These are phyloP conservation scores for Schwanniomyces vanrijiae DNA, from an alignment of 805 yeast species.

Conservation along the genomic window DNA sequence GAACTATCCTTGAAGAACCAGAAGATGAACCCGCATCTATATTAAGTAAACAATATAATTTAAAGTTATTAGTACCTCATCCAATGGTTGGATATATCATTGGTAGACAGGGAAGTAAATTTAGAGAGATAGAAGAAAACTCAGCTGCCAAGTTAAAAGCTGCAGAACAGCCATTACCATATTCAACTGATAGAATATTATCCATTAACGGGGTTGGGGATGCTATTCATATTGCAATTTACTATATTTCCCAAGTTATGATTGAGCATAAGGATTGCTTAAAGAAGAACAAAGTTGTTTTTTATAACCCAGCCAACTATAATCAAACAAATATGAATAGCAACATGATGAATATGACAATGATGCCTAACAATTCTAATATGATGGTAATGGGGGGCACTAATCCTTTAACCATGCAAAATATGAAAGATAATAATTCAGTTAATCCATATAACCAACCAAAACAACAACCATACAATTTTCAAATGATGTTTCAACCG, in stretches of 20 bases:
- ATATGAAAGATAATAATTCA: conserved; percentile 16
- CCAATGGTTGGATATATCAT: conserved; percentile 78
- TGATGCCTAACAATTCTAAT: conserved; percentile 13
- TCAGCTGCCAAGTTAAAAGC: conserved; percentile 79
- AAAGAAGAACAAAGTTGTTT: conserved; percentile 54
- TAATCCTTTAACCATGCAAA: conserved; percentile 17
- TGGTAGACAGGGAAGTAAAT: conserved; percentile 72
- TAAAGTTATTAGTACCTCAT: conserved; percentile 72
- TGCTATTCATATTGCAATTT: conserved; percentile 81
- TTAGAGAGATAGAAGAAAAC: conserved; percentile 77
- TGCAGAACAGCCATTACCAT: conserved; percentile 68
- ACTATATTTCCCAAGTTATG: conserved; percentile 68
- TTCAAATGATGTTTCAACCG: conserved; percentile 42
- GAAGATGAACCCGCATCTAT: conserved; percentile 60
- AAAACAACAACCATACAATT: conserved; percentile 30
- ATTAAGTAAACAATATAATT: conserved; percentile 51
- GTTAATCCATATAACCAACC: conserved; percentile 12
- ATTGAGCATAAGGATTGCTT: conserved; percentile 55
- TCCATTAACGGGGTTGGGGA: conserved; percentile 78
- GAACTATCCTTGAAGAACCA: conserved; percentile 67
- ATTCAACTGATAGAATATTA: conserved; percentile 74
- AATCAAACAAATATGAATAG: conserved; percentile 17
- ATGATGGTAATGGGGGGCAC: conserved; percentile 20
- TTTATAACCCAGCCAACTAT: conserved; percentile 58
- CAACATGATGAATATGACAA: conserved; percentile 14